phyloP scores from a whole-genome alignment of 106 monocot species.

The Dioscorea alata region DNA sequence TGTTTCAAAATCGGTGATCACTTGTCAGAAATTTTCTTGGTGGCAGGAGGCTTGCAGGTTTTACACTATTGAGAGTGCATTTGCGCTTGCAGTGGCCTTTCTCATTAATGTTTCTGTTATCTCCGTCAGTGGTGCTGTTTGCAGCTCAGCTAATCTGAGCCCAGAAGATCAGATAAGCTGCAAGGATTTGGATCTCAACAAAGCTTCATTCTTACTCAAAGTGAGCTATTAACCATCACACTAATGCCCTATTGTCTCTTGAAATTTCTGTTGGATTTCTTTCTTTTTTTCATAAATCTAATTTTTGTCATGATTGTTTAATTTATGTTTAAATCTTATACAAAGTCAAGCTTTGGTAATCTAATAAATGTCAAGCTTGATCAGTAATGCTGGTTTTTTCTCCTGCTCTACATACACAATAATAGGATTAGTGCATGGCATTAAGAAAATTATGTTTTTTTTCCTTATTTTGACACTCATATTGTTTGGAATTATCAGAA shows the following conservation, averaged over 20 bases:
- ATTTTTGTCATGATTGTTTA: no score
- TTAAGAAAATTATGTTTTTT: no score
- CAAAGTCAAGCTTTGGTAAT: background rate
- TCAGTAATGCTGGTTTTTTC: no score
- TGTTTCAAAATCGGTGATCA: background rate
- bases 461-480: no score
- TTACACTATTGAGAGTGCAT: conserved; percentile 83
- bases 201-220: conserved; percentile 85
- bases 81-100: conserved; percentile 87
- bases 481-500: background rate
- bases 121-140: conserved; percentile 84
- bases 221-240: conserved; percentile 26
- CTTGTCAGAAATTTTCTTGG: conserved; percentile 7
- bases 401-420: no score
- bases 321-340: background rate
- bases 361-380: background rate
- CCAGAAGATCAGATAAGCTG: conserved; percentile 65
- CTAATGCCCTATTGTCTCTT: background rate
- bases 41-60: conserved; percentile 86
- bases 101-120: conserved; percentile 89
- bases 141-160: conserved; percentile 52
- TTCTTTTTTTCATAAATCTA: background rate
- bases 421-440: no score
- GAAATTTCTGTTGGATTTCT: background rate
- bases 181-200: conserved; percentile 78